phyloP scores from a whole-genome alignment of 805 yeast species.

The Candida nitratophila region DNA sequence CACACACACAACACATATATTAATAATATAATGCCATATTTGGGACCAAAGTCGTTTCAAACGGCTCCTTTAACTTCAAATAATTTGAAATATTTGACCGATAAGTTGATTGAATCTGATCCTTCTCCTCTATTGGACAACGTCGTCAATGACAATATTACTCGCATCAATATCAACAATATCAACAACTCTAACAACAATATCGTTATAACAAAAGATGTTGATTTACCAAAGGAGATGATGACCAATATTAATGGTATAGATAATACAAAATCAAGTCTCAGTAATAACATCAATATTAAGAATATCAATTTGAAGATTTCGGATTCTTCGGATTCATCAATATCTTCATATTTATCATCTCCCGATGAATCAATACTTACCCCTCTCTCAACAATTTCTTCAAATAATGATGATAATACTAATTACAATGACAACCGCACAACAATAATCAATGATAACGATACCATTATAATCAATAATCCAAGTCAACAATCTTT shows the following conservation, averaged over 20 bases:
- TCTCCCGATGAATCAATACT: slow-evolving; percentile 20
- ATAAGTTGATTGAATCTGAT: slow-evolving; percentile 6
- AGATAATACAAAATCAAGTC: too few species aligned
- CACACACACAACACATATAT: too few species aligned
- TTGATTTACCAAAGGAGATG: not conserved
- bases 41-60: slow-evolving; percentile 28
- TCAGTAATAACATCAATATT: not conserved
- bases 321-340: slow-evolving; percentile 2
- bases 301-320: not conserved
- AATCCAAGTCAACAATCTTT: too few species aligned
- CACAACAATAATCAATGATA: not conserved
- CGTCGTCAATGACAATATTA: too few species aligned
- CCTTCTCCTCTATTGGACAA: not conserved
- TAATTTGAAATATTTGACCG: slow-evolving; percentile 24
- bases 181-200: not conserved
- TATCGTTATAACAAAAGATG: not conserved
- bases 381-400: slow-evolving; percentile 22
- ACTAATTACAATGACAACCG: too few species aligned
- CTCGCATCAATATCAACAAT: too few species aligned
- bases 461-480: not conserved
- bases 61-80: slow-evolving; percentile 27
- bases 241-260: too few species aligned
- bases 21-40: slow-evolving; percentile 28
- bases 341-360: slow-evolving; percentile 9
- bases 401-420: slow-evolving; percentile 9